Base-by-base conservation (phyloP, 257 asterid genomes). In the Thymus mandschuricus region DNA sequence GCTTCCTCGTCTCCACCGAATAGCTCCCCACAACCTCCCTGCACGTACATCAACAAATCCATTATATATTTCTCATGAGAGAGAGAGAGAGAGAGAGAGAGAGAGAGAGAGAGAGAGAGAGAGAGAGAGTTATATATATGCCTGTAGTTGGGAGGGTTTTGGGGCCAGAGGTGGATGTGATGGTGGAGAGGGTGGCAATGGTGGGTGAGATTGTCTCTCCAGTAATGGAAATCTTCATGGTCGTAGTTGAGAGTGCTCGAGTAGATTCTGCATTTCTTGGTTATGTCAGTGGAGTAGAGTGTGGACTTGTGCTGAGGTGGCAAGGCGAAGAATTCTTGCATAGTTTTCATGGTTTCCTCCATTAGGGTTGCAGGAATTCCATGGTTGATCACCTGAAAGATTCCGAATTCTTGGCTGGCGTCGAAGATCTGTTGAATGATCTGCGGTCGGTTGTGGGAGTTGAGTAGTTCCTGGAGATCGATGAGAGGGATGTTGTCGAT, bases 201-300 rank as follows among this genome's bases (percentile, higher is more conserved):
- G 74, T 89, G 96, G 4, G 88, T 82, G 58, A 88, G 71, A 60
- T 82, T 84, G 33, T 90, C 93, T 76, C 88, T 85, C 96, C 96
- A 86, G 34, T 75, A 83, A 54, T 85, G 90, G 64, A 84, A 31
- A 1, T 83, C 80, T 74, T 85, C 96, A 0, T 55, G 63, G 38
- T 81, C 81, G 45, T 90, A 83, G 50, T 83, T 81, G 46, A 81
- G 3, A 3, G 86, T 72, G 83, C 96, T 88, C 0, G 90, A 79
- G 76, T 49, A 85, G 8, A 90, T 44, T 69, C 89, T 81, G 76
- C 91, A 90, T 10, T 75, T 81, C 40, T 31, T 66, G 9, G 5
- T 57, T 0, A 55, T 55, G 38, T 79, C 88, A 0, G 41, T 78
- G 0, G 91, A 83, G 55, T 78, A 83, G 51, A 83, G 79, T 3